Percentiles rank a stretch among this genome's conserved stretches.
Conservation (phyloP, 768 basidiomycete genomes). For the Xerocomellus chrysenteron region DNA sequence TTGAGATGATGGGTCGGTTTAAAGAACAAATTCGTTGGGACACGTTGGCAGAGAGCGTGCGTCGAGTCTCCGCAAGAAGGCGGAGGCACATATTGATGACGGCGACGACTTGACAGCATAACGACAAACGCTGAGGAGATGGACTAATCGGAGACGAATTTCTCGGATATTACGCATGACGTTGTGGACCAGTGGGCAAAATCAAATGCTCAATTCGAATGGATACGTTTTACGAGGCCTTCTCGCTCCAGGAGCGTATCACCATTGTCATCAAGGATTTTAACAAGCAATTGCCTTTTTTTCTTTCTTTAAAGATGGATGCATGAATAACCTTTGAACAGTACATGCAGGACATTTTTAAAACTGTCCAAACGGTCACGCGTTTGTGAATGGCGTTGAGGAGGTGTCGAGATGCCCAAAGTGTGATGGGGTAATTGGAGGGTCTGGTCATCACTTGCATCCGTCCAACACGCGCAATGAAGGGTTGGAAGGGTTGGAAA, state of each 20-base stretch:
- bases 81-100: slow-evolving; percentile 1
- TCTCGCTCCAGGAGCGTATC: slow-evolving; percentile 54
- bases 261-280: slow-evolving; percentile 37
- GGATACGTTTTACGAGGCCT: slow-evolving; percentile 49
- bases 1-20: slow-evolving; percentile 17
- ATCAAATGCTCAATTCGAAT: slow-evolving; percentile 39
- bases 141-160: slow-evolving; percentile 46
- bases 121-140: slow-evolving; percentile 22
- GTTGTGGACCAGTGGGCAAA: no score
- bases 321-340: neutral
- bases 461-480: no score
- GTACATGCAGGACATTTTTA: no score
- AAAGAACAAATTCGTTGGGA: slow-evolving; percentile 14
- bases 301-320: neutral
- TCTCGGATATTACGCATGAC: slow-evolving; percentile 32
- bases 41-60: slow-evolving; percentile 23
- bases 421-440: no score
- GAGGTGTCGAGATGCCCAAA: no score
- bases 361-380: slow-evolving; percentile 60
- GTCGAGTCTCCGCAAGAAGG: slow-evolving; percentile 10
- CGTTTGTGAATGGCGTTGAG: no score
- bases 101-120: slow-evolving; percentile 14
- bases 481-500: no score
- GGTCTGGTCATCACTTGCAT: no score
- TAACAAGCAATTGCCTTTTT: slow-evolving; percentile 28